phyloP scores from a whole-genome alignment of 2,329 filamentous ascomycete genomes.

The Pleurostoma richardsiae region DNA sequence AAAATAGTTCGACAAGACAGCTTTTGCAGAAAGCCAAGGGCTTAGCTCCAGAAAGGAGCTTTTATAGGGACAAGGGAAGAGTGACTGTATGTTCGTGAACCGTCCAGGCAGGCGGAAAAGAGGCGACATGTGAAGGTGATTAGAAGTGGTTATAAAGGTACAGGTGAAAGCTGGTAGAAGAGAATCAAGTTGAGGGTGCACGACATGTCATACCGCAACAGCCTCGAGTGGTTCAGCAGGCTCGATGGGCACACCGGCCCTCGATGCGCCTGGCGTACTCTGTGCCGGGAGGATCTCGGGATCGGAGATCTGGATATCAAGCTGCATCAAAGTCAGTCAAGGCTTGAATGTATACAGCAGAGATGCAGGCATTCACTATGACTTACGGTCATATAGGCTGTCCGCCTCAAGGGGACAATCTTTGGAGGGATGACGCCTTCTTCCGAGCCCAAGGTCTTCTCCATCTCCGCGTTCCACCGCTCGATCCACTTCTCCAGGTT shows the following conservation, averaged over 20 bases:
- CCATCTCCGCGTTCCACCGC: conserved; percentile 75
- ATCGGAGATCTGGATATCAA: conserved; percentile 78
- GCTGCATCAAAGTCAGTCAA: conserved; percentile 36
- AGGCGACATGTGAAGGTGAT: too few species aligned
- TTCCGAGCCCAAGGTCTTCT: conserved; percentile 46
- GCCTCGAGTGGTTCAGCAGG: not conserved
- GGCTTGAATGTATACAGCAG: not conserved
- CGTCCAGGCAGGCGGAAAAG: too few species aligned
- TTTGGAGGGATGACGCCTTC: conserved; percentile 54
- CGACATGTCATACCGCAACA: too few species aligned
- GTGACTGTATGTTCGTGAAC: too few species aligned
- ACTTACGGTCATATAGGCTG: conserved; percentile 80
- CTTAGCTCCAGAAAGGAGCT: too few species aligned
- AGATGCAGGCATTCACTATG: not conserved
- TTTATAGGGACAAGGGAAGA: too few species aligned
- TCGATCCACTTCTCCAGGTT: conserved; percentile 78
- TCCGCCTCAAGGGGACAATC: conserved; percentile 73
- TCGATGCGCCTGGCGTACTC: conserved; percentile 37
- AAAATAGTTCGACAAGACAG: too few species aligned
- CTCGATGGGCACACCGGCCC: conserved; percentile 13
- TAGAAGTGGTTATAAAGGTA: too few species aligned
- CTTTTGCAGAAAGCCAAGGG: too few species aligned
- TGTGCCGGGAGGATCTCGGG: conserved; percentile 60
- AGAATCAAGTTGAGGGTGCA: too few species aligned
- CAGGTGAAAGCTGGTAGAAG: too few species aligned